A percentile compares a stretch with the other conserved stretches of the same genome.
Evolutionary conservation across 805 yeast species (phyloP).

Genomic region (Teunomyces kruisii): DNA sequence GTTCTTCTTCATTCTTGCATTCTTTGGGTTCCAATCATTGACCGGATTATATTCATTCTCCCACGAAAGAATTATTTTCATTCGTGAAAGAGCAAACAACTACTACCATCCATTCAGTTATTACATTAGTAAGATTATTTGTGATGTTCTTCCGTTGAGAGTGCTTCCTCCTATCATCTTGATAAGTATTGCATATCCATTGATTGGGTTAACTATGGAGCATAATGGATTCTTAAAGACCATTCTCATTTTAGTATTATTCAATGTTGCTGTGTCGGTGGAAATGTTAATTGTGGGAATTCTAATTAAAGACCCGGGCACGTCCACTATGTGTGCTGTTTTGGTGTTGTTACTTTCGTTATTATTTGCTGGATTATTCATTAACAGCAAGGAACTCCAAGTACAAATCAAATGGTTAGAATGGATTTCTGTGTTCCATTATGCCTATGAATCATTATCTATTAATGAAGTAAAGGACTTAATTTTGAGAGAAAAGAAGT

Average conservation of each 20-base stretch:
- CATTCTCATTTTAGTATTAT: constrained; percentile 66
- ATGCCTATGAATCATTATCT: constrained; percentile 89
- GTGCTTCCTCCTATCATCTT: constrained; percentile 88
- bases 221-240: constrained; percentile 73
- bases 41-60: constrained; percentile 91
- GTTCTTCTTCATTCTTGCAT: constrained; percentile 85
- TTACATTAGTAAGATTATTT: constrained; percentile 77
- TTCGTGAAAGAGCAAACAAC: constrained; percentile 92
- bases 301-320: constrained; percentile 82
- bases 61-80: constrained; percentile 81
- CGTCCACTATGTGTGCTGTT: constrained; percentile 87
- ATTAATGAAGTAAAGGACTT: constrained; percentile 91
- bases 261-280: constrained; percentile 83
- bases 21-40: constrained; percentile 91
- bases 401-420: constrained; percentile 69
- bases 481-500: constrained; percentile 81
- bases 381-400: constrained; percentile 67
- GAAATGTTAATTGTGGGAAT: constrained; percentile 89
- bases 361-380: constrained; percentile 89
- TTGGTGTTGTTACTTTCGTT: constrained; percentile 79
- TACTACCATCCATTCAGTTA: constrained; percentile 88
- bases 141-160: constrained; percentile 91
- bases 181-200: constrained; percentile 79
- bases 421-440: constrained; percentile 88
- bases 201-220: constrained; percentile 83